These are phyloP conservation scores for Solanum pimpinellifolium DNA, from an alignment of 257 asterid genomes.

Conservation along the genomic window DNA sequence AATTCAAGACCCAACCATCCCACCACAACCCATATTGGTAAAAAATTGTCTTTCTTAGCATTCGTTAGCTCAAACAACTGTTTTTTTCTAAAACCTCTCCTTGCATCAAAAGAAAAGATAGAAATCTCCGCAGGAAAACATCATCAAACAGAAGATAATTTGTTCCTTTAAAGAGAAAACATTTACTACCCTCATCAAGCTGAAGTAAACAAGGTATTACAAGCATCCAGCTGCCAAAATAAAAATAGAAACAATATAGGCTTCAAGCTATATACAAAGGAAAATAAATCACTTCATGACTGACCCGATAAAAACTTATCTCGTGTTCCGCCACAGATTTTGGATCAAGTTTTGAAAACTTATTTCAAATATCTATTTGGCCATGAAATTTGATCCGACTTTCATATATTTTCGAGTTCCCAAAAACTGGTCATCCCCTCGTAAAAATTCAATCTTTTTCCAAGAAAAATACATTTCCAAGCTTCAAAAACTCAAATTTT, in stretches of 20 bases:
- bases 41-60: background rate
- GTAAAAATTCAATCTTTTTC: background rate
- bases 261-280: background rate
- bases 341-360: background rate
- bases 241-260: background rate
- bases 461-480: background rate
- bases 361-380: background rate
- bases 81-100: background rate
- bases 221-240: background rate
- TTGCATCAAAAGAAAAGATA: background rate
- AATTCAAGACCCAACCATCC: background rate
- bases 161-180: background rate
- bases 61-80: background rate
- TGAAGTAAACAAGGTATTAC: background rate
- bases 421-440: background rate
- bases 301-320: background rate
- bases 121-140: background rate
- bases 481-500: background rate
- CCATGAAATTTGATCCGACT: background rate
- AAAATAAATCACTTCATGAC: background rate
- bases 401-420: background rate
- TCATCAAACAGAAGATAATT: background rate
- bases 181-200: background rate
- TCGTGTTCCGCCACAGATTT: background rate
- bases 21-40: background rate